Evolutionary conservation across 805 yeast species (phyloP), one percentile per base, ranked within the genome.

Genomic region (Ogataea methylovora): DNA sequence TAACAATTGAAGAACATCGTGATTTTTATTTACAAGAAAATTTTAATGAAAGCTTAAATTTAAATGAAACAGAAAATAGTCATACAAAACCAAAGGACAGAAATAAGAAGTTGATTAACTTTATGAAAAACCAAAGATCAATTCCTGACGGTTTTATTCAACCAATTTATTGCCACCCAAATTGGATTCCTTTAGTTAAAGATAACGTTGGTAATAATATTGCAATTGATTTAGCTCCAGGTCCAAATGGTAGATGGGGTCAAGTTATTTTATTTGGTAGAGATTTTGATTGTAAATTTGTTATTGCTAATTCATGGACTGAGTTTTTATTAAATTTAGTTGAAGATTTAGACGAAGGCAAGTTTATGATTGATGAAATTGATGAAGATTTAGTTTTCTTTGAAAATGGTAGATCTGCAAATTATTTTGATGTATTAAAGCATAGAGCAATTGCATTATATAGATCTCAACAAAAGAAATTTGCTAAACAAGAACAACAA

Each of bases 211-310:
- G 98, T 30, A 90, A 90, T 61, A 88, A 87, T 56, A 79, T 90
- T 43, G 98, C 87, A 34, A 65, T 92, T 12, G 98, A 90, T 60
- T 68, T 90, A 39, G 79, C 84, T 3, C 90, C 92, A 1, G 95
- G 86, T 7, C 71, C 79, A 8, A 61, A 62, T 19, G 95, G 96
- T 29, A 69, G 65, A 38, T 77, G 83, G 73, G 98, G 97, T 25
- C 98, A 90, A 61, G 81, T 92, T 14, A 90, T 90, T 42, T 52
- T 88, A 35, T 90, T 84, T 57, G 98, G 98, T 26, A 78, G 97
- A 52, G 97, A 90, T 44, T 90, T 79, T 52, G 97, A 90, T 61
- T 76, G 83, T 25, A 90, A 90, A 55, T 86, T 73, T 57, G 88
- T 84, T 25, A 66, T 92, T 36, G 94, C 97, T 14, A 74, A 76